A percentile compares a stretch with the other conserved stretches of the same genome.
These are phyloP conservation scores for Chlorophyllum brunneum DNA, from an alignment of 768 basidiomycete species.

Conservation along the genomic window DNA sequence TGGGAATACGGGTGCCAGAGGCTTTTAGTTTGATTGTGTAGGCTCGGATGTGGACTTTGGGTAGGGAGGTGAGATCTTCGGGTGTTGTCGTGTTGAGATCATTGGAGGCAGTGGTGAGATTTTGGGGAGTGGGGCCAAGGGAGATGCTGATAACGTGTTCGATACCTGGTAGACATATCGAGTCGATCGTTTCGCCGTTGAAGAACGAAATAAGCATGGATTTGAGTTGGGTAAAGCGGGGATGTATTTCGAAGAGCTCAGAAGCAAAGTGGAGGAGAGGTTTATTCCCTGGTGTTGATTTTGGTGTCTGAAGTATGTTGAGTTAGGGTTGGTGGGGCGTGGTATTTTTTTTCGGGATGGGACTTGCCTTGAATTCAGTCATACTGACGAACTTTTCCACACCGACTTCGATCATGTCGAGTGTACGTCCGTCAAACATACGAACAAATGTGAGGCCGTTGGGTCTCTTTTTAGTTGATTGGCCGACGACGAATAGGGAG, in stretches of 20 bases:
- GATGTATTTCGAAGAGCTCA: constrained; percentile 91
- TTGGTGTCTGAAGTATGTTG: constrained; percentile 58
- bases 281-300: constrained; percentile 85
- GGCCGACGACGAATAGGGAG: constrained; percentile 83
- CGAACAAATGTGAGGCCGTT: constrained; percentile 81
- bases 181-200: constrained; percentile 81
- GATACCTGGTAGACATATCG: constrained; percentile 78
- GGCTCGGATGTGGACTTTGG: constrained; percentile 84
- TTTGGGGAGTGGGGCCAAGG: constrained; percentile 59
- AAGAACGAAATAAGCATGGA: constrained; percentile 89
- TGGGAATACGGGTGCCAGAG: constrained; percentile 78
- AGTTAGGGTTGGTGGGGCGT: neutral
- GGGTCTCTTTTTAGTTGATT: constrained; percentile 93
- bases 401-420: constrained; percentile 96
- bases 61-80: constrained; percentile 49
- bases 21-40: constrained; percentile 73
- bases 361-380: constrained; percentile 76
- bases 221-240: constrained; percentile 88
- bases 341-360: neutral
- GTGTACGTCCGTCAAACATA: constrained; percentile 78
- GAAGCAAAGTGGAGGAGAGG: constrained; percentile 96
- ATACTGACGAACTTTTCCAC: constrained; percentile 80
- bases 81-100: constrained; percentile 22
- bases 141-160: constrained; percentile 87
- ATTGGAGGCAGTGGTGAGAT: constrained; percentile 40